Conservation (phyloP, 2,329 filamentous ascomycete genomes). For the Phialophora chinensis region DNA sequence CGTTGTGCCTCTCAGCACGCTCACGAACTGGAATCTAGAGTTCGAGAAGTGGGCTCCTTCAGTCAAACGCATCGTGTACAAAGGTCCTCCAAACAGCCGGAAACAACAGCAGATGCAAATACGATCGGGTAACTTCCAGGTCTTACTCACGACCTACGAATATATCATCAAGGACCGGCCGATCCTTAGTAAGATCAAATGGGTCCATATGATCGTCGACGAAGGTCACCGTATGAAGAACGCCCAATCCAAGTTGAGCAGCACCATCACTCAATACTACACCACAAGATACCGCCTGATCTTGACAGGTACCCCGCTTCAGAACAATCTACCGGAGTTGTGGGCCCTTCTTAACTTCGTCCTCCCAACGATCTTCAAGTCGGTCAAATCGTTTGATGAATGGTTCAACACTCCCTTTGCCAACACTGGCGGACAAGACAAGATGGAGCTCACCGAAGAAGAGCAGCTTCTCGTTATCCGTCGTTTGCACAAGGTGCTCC, state of each 20-base stretch:
- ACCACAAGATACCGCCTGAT: constrained; percentile 93
- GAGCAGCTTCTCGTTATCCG: constrained; percentile 97
- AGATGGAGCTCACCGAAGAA: constrained; percentile 99
- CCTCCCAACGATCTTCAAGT: constrained; percentile 98
- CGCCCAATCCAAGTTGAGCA: constrained; percentile 91
- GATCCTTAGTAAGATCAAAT: constrained; percentile 96
- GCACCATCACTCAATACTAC: constrained; percentile 94
- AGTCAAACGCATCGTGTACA: constrained; percentile 89
- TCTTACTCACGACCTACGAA: constrained; percentile 95
- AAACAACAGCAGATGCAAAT: constrained; percentile 94
- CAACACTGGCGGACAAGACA: constrained; percentile 96
- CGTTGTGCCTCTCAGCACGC: constrained; percentile 93
- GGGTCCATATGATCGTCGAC: constrained; percentile 99
- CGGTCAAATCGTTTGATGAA: constrained; percentile 96
- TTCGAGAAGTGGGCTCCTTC: constrained; percentile 99
- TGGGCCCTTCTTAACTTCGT: constrained; percentile 99
- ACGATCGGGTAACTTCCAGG: constrained; percentile 92
- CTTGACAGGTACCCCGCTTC: constrained; percentile 92
- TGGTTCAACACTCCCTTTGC: constrained; percentile 99
- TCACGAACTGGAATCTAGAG: constrained; percentile 98
- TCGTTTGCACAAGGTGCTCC: constrained; percentile 94
- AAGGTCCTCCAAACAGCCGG: constrained; percentile 85
- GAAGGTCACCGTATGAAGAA: constrained; percentile 99
- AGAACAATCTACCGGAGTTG: constrained; percentile 94
- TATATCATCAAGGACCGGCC: constrained; percentile 99